phyloP scores from a whole-genome alignment of 495 filamentous ascomycete species.

The Achaetomiella virescens region DNA sequence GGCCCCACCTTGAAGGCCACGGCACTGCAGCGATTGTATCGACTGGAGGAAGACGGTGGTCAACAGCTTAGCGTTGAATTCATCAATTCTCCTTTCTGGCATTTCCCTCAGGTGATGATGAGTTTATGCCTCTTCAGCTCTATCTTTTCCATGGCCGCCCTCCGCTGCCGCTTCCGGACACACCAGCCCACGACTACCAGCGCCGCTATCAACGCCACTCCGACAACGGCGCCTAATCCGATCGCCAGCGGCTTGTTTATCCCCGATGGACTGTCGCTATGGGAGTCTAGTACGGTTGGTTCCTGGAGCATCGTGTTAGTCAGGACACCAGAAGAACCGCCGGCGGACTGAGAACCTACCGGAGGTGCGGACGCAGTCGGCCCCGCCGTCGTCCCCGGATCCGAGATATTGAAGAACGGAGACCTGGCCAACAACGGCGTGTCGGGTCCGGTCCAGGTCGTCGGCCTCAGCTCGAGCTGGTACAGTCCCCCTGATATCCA shows the following conservation, averaged over 20 bases:
- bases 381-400: neutral
- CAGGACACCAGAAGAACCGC: no score
- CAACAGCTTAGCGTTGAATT: neutral
- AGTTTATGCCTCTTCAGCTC: slow-evolving; percentile 23
- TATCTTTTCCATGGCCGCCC: slow-evolving; percentile 15
- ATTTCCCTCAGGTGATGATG: slow-evolving; percentile 22
- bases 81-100: neutral
- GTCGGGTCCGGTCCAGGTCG: slow-evolving; percentile 10
- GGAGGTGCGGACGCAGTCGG: neutral
- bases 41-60: no score
- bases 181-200: slow-evolving; percentile 21
- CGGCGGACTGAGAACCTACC: no score
- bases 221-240: slow-evolving; percentile 26
- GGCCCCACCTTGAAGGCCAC: no score
- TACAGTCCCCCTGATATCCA: slow-evolving; percentile 33
- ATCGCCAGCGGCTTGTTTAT: slow-evolving; percentile 23
- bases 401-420: slow-evolving; percentile 19
- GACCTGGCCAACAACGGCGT: slow-evolving; percentile 22
- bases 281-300: slow-evolving; percentile 3
- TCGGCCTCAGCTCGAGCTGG: slow-evolving; percentile 32
- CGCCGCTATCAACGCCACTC: slow-evolving; percentile 16
- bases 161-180: slow-evolving; percentile 15
- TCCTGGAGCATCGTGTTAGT: neutral
- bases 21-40: no score
- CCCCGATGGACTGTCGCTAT: neutral